Conservation (phyloP, 2,329 filamentous ascomycete genomes). For the Ophiostoma perfectum region DNA sequence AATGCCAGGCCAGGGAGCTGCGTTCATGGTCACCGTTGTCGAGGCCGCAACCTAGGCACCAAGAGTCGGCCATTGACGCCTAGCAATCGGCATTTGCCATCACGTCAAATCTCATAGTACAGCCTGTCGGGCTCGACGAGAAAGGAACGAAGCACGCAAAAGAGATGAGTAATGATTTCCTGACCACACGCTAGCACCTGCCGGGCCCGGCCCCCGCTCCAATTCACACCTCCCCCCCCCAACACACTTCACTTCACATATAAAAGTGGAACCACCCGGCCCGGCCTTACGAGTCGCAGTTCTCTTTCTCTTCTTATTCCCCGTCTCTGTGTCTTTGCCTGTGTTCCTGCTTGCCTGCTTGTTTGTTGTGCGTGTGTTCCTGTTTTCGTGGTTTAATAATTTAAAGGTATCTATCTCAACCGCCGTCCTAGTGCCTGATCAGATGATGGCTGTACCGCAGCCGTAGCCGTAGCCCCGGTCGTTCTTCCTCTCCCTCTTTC, state of each 20-base stretch:
- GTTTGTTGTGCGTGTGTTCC: no score
- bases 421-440: neutral
- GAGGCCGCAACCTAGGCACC: no score
- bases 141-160: conserved; percentile 1
- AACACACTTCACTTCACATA: neutral
- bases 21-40: no score
- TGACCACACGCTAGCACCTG: neutral
- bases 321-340: neutral
- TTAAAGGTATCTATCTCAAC: neutral
- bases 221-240: neutral
- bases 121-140: neutral
- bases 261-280: neutral
- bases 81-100: neutral
- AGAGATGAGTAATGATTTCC: neutral
- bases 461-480: conserved; percentile 4
- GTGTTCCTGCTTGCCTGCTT: neutral
- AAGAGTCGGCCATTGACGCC: neutral
- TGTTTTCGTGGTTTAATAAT: no score
- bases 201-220: conserved; percentile 11
- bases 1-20: no score
- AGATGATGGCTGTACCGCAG: neutral
- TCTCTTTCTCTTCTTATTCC: neutral
- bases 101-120: neutral
- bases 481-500: neutral
- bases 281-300: neutral